Base-by-base conservation (phyloP, 495 filamentous ascomycete species). In the Evernia prunastri region DNA sequence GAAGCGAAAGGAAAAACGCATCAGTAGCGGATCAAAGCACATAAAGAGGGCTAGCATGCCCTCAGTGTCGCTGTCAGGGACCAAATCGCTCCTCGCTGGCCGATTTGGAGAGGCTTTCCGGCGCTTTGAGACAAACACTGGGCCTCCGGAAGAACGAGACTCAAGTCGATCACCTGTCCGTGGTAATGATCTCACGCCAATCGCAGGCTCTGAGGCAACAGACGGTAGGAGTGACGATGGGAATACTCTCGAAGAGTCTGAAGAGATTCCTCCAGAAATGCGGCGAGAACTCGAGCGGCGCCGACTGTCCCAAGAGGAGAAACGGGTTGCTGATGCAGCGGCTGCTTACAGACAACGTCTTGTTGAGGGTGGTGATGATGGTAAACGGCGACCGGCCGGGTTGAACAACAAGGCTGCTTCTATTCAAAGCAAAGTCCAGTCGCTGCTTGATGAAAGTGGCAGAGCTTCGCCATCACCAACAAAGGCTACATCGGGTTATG, bases 31-130 rank as follows among this genome's bases (percentile, higher is more conserved):
- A 18, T 72, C 77, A 18, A 92, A 89, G 64, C 90, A 96, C 69
- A 76, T 74, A 54, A 97, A 97, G 71, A 87, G 91, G 40, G 80
- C 88, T 27, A 96, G 90, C 72, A 79, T 98, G 61, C 87, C 88
- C 18, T 91, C 87, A 1, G 78, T 94, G 36, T 86, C 89, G 6
- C 77, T 88, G 18, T 82, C 85, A 2, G 88, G 89, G 36, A 88
- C 89, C 61, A 96, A 96, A 74, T 89, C 83, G n/a, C 82, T 96
- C 45, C 80, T 98, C 31, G 87, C 87, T 33, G 90, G 92, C 11
- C 91, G 89, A 72, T 97, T 98, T 74, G 92, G 95, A 3, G 95
- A 97, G 60, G 93, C 95, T 6, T 97, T 98, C 78, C 88, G 92
- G 66, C 84, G 89, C 8, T 98, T 98, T 69, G 94, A 98, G 72